Evolutionary conservation across 257 asterid genomes (phyloP).

Genomic region (Solanum sitiens): DNA sequence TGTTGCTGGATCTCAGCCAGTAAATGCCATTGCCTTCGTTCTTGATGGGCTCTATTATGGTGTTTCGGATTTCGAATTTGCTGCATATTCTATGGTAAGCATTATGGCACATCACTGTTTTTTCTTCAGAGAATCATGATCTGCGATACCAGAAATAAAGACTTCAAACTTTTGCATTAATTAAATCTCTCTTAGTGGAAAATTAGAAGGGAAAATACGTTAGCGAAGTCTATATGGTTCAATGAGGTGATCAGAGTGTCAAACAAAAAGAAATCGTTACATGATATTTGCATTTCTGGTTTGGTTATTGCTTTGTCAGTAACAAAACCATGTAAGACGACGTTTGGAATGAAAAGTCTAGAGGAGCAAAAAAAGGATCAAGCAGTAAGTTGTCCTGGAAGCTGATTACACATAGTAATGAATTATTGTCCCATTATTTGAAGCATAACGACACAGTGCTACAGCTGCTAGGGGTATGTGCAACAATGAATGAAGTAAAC

Average conservation of each 20-base stretch:
- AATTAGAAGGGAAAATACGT: not conserved
- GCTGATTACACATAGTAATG: not conserved
- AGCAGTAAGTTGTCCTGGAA: not conserved
- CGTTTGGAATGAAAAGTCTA: not conserved
- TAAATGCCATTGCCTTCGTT: conserved; percentile 93
- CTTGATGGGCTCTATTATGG: conserved; percentile 95
- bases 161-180: not conserved
- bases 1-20: conserved; percentile 88
- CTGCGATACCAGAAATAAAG: not conserved
- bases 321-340: not conserved
- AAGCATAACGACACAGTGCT: not conserved
- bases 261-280: not conserved
- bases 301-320: not conserved
- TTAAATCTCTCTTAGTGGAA: not conserved
- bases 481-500: not conserved
- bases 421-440: not conserved
- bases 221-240: not conserved
- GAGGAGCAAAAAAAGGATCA: not conserved
- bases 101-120: not conserved
- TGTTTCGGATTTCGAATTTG: conserved; percentile 88
- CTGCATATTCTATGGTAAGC: conserved; percentile 89
- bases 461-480: not conserved
- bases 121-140: not conserved
- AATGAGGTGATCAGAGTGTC: not conserved
- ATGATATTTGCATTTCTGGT: not conserved